Percentiles rank a stretch among this genome's conserved stretches.
Conservation (phyloP, 371 early-diverging fungal species). For the Haplosporangium sp. region DNA sequence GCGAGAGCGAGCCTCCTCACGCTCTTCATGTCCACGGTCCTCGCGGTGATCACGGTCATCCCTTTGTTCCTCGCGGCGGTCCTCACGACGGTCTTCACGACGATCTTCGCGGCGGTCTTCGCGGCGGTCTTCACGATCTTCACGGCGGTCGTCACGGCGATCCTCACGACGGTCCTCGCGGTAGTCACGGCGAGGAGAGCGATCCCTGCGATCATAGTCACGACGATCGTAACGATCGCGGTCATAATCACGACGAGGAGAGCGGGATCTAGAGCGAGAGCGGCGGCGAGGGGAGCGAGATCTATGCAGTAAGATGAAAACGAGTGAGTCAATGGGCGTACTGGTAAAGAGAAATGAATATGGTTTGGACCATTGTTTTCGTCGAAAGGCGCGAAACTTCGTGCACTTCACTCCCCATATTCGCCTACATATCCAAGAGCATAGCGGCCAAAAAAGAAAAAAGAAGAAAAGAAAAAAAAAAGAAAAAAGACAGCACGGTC, state of each 20-base stretch:
- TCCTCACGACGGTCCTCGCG: slow-evolving; percentile 18
- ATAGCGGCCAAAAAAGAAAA: too few relatives aligned
- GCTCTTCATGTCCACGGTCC: slow-evolving; percentile 3
- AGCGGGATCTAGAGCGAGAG: too few relatives aligned
- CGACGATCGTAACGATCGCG: too few relatives aligned
- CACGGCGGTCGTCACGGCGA: slow-evolving; percentile 24
- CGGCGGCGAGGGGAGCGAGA: slow-evolving; percentile 55
- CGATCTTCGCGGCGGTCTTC: slow-evolving; percentile 17
- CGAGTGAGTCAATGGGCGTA: too few relatives aligned
- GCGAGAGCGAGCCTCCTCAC: slow-evolving; percentile 1
- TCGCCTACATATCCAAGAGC: too few relatives aligned
- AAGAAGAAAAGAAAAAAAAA: too few relatives aligned
- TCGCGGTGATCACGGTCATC: slow-evolving; percentile 8
- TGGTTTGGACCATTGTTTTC: too few relatives aligned
- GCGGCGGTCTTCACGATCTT: slow-evolving; percentile 13
- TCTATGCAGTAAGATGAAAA: too few relatives aligned
- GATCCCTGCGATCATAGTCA: not conserved
- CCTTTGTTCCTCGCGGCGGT: slow-evolving; percentile 8
- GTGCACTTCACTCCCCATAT: too few relatives aligned
- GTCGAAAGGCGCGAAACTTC: too few relatives aligned
- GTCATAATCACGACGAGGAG: slow-evolving; percentile 29
- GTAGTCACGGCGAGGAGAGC: slow-evolving; percentile 2
- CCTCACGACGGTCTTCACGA: slow-evolving; percentile 12
- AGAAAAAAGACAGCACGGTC: not conserved
- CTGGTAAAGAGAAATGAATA: too few relatives aligned